Base-by-base conservation (phyloP, 306 rosid genomes). In the Oemleria cerasiformis region DNA sequence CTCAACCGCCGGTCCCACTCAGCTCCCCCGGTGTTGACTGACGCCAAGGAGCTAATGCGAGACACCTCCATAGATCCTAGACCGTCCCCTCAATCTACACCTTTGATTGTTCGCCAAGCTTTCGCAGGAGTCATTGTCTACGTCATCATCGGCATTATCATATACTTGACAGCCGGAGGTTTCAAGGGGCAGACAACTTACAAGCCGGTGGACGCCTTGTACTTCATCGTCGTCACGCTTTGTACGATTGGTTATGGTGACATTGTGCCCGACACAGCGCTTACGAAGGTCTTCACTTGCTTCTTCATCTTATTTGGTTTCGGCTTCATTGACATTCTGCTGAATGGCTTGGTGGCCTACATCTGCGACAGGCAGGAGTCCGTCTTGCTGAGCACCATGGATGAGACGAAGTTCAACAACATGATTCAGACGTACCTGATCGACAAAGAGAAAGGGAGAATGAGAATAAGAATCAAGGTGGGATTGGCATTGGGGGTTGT, bases 211-310 rank as follows among this genome's bases (percentile, higher is more conserved):
- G 97, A 91, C 63, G 92, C 90, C 57, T 36, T 84, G 44, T 91
- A 91, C 85, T 91, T 83, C 65, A 82, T 84, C 7, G 67, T 88
- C 65, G 97, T 88, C 60, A 91, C 90, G 47, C 88, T 91, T 4
- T 85, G 92, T 73, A 85, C 91, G 9, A 82, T 85, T 68, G 97
- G 97, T 15, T 91, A 86, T 71, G 97, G 97, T 16, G 97, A 91
- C 61, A 88, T 91, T 15, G 83, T 86, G 23, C 97, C 95, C 4
- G 86, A 86, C 41, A 40, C 95, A 6, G 73, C 84, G 9, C 62
- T 79, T 25, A 82, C 88, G n/a, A 91, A 85, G 56, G 77, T 88
- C 16, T 86, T 85, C 65, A 82, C 90, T 11, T 85, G 92, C 67
- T 67, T 71, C 72, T 86, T 77, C 83, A 86, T 91, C 68, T 66